These are phyloP conservation scores for Ophiorrhiza pumila DNA, from an alignment of 257 asterid genomes.

Conservation along the genomic window DNA sequence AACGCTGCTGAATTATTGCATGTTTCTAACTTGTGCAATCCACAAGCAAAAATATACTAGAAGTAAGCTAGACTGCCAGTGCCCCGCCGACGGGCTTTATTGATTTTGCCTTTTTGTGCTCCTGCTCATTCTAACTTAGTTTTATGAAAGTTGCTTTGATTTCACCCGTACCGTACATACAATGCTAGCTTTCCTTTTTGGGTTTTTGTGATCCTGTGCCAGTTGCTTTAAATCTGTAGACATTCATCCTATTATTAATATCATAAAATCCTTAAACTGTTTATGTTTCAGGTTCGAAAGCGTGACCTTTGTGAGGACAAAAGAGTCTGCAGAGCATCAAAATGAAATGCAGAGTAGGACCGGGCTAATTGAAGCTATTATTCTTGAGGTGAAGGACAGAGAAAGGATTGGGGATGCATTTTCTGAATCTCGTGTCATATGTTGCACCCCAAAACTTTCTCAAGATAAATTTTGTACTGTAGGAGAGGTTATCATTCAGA, in stretches of 20 bases:
- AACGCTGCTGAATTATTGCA: no score
- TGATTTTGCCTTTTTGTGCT: not conserved
- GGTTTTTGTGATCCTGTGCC: not conserved
- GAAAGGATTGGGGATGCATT: constrained; percentile 32
- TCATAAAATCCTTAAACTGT: not conserved
- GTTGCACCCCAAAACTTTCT: constrained; percentile 34
- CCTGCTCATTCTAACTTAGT: not conserved
- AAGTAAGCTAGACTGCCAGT: not conserved
- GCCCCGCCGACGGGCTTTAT: not conserved
- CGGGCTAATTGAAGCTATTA: constrained; percentile 38
- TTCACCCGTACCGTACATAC: not conserved
- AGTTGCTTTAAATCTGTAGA: not conserved
- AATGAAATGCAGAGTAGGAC: constrained; percentile 36
- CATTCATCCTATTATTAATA: not conserved
- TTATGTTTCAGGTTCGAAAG: constrained; percentile 33
- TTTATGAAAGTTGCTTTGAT: not conserved
- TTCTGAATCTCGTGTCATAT: constrained; percentile 30
- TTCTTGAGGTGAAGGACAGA: constrained; percentile 39
- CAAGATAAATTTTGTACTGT: constrained; percentile 30
- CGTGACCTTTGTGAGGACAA: constrained; percentile 30
- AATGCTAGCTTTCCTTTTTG: not conserved
- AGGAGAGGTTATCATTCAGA: constrained; percentile 36
- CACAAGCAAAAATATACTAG: not conserved
- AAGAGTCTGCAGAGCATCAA: constrained; percentile 24
- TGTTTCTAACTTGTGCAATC: not conserved